Evolutionary conservation across 805 yeast species (phyloP).

Genomic region (Candida ficus): DNA sequence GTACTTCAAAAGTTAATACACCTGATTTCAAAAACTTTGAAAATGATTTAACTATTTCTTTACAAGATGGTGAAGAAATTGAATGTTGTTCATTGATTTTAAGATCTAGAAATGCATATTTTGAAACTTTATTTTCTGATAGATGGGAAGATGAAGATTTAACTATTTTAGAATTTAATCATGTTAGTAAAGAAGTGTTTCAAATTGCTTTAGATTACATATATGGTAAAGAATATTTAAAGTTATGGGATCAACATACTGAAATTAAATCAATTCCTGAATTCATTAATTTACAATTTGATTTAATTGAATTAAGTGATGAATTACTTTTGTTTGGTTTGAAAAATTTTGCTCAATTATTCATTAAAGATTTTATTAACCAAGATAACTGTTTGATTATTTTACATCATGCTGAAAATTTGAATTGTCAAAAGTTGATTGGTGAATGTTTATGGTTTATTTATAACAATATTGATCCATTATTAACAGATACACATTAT

Average conservation of each 20-base stretch:
- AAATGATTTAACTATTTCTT: constrained; percentile 38
- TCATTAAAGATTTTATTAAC: constrained; percentile 48
- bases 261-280: constrained; percentile 29
- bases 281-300: constrained; percentile 51
- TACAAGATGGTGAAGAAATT: constrained; percentile 41
- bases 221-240: constrained; percentile 46
- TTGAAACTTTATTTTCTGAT: constrained; percentile 50
- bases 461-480: constrained; percentile 55
- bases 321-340: constrained; percentile 56
- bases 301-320: constrained; percentile 56
- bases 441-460: constrained; percentile 64
- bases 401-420: constrained; percentile 46
- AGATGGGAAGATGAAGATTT: constrained; percentile 40
- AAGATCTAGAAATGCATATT: constrained; percentile 54
- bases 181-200: constrained; percentile 40
- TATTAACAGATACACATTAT: constrained; percentile 39
- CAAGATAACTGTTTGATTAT: constrained; percentile 57
- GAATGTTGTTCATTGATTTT: constrained; percentile 48
- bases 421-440: constrained; percentile 50
- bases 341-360: constrained; percentile 56
- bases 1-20: not conserved
- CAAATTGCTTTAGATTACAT: constrained; percentile 46
- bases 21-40: constrained; percentile 8
- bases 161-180: constrained; percentile 36
- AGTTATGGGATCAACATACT: constrained; percentile 29